Percentiles rank a stretch among this genome's conserved stretches.
These are phyloP conservation scores for Bassia scoparia DNA, from an alignment of 148 eudicot genomes.

Conservation along the genomic window DNA sequence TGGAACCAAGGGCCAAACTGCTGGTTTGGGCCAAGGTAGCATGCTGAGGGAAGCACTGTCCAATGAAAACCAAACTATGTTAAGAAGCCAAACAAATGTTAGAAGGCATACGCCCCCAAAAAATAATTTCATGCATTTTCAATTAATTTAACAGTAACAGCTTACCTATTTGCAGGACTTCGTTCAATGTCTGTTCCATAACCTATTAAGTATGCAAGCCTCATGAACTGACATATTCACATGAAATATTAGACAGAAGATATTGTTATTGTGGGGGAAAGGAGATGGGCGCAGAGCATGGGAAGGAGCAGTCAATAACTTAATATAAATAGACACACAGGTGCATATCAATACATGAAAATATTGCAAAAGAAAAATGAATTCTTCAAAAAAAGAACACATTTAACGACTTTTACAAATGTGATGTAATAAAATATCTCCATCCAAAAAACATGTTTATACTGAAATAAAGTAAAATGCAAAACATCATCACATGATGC, in stretches of 20 bases:
- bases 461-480: neutral
- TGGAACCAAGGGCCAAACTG: conserved; percentile 89
- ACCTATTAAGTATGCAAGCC: conserved; percentile 93
- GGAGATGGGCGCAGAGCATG: neutral
- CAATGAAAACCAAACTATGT: conserved; percentile 15
- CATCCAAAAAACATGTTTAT: neutral
- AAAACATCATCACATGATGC: neutral
- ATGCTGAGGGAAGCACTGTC: conserved; percentile 87
- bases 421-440: neutral
- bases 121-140: neutral
- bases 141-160: neutral
- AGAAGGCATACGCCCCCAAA: neutral
- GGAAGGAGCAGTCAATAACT: neutral
- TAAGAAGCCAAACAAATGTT: neutral
- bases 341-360: too few relatives aligned
- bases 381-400: too few relatives aligned
- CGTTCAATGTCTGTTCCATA: conserved; percentile 78
- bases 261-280: neutral
- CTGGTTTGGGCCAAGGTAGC: conserved; percentile 98
- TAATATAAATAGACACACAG: neutral
- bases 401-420: neutral
- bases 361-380: too few relatives aligned
- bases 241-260: conserved; percentile 21
- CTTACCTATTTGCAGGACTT: conserved; percentile 94
- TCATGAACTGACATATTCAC: conserved; percentile 69